phyloP scores from a whole-genome alignment of 2,329 filamentous ascomycete species.

The Sporothrix brasiliensis region DNA sequence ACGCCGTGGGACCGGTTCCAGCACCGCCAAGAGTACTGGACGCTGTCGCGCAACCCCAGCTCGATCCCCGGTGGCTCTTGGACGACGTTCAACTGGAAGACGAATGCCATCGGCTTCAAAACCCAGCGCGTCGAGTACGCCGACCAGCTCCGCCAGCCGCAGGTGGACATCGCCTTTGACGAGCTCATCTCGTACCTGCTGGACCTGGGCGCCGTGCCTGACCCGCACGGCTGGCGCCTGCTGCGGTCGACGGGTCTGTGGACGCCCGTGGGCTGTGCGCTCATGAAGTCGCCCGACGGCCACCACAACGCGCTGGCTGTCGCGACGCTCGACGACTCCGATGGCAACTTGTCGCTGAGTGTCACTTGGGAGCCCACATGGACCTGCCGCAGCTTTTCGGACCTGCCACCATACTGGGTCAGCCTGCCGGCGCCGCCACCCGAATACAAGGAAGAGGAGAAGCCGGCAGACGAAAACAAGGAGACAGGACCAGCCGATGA shows the following conservation, averaged over 20 bases:
- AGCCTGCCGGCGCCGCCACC: slow-evolving; percentile 47
- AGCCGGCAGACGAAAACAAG: slow-evolving; percentile 18
- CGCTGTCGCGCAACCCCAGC: slow-evolving; percentile 54
- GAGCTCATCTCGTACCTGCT: slow-evolving; percentile 64
- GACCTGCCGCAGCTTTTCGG: slow-evolving; percentile 55
- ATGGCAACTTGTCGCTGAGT: slow-evolving; percentile 61
- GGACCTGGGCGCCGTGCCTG: slow-evolving; percentile 64
- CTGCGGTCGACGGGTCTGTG: slow-evolving; percentile 61
- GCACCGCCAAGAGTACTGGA: slow-evolving; percentile 61
- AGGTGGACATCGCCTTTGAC: slow-evolving; percentile 59
- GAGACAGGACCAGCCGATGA: neutral
- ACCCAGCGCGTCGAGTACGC: slow-evolving; percentile 66
- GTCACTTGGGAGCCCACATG: slow-evolving; percentile 60
- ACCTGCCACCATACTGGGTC: slow-evolving; percentile 64
- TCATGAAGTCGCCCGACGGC: slow-evolving; percentile 58
- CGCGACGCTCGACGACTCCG: slow-evolving; percentile 61
- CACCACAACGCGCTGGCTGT: slow-evolving; percentile 55
- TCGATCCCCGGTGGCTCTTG: slow-evolving; percentile 63
- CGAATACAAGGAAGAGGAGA: slow-evolving; percentile 6
- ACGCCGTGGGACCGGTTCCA: slow-evolving; percentile 60
- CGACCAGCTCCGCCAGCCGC: slow-evolving; percentile 57
- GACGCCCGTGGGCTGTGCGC: slow-evolving; percentile 61
- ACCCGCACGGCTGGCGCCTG: slow-evolving; percentile 61
- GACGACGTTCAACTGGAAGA: slow-evolving; percentile 68
- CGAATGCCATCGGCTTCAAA: slow-evolving; percentile 63